Conservation (phyloP, 2,329 filamentous ascomycete species). For the Furcasterigmium sp. region DNA sequence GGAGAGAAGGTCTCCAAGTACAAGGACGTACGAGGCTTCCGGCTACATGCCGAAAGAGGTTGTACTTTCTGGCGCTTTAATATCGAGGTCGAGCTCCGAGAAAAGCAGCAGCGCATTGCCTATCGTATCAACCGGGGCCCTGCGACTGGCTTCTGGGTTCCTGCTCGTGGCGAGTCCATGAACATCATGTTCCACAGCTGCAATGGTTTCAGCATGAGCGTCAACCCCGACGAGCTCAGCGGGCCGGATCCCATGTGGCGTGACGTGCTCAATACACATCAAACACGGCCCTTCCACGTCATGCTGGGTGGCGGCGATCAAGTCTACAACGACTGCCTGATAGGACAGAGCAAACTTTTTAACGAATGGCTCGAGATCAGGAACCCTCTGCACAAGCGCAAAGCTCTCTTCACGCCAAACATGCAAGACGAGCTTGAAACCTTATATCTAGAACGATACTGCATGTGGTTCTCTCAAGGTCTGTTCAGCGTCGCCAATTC, state of each 20-base stretch:
- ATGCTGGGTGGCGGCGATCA: slow-evolving; percentile 98
- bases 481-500: slow-evolving; percentile 88
- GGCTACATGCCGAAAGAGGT: slow-evolving; percentile 79
- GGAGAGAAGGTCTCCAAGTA: slow-evolving; percentile 79
- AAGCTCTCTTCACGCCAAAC: slow-evolving; percentile 68
- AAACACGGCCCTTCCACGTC: slow-evolving; percentile 88
- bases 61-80: slow-evolving; percentile 98
- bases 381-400: slow-evolving; percentile 74
- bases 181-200: slow-evolving; percentile 99
- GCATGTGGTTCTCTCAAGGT: slow-evolving; percentile 94
- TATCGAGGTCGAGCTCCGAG: slow-evolving; percentile 79
- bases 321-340: slow-evolving; percentile 87
- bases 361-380: slow-evolving; percentile 78
- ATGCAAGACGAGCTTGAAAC: slow-evolving; percentile 85
- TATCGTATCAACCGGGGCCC: slow-evolving; percentile 95
- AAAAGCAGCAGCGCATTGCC: slow-evolving; percentile 77
- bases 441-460: slow-evolving; percentile 86
- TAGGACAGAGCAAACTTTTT: slow-evolving; percentile 70
- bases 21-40: slow-evolving; percentile 75
- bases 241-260: slow-evolving; percentile 96
- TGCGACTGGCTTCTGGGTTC: slow-evolving; percentile 90
- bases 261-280: slow-evolving; percentile 88
- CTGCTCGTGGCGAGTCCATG: slow-evolving; percentile 78
- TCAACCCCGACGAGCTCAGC: slow-evolving; percentile 73
- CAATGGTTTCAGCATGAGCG: slow-evolving; percentile 85